Base-by-base conservation (phyloP, 2,329 filamentous ascomycete genomes). In the Fusarium protoensiforme region DNA sequence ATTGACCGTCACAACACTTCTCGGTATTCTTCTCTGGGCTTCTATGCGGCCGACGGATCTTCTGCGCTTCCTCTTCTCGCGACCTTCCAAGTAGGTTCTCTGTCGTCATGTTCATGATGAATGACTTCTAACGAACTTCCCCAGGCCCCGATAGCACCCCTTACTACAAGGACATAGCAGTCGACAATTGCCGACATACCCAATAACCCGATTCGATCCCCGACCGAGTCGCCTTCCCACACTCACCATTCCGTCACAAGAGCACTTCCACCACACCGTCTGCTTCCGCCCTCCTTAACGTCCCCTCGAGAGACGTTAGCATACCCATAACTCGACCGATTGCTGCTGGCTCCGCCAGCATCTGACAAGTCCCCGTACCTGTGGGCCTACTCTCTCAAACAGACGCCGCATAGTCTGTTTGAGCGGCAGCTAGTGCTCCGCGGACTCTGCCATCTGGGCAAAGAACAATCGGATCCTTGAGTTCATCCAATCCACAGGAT, bases 361-460 rank as follows among this genome's bases (percentile, higher is more conserved):
- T 89, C 87, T 84, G 84, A 80, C 78, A 79, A 84, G 84, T 83
- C 87, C 86, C 89, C 87, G 75, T 84, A 89, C 88, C 89, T 91
- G 93, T 96, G 94, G 94, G 94, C 94, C 94, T 96, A 95, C 94
- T 96, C 93, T 95, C 94, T 95, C 94, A 93, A 91, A 90, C 94
- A 93, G 89, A 93, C 93, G 89, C 92, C 91, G 91, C 93, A 94
- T 92, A 90, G 93, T 95, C 95, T 94, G 94, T 96, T 94, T 97
- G 94, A 91, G 94, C 89, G 91, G 93, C 92, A 97, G 95, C 94
- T 93, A 95, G 94, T 94, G 95, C 94, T 96, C 93, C 93, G 93
- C 92, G 89, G 89, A 90, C 88, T 87, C 84, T 84, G 81, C 82
- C 79, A 79, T 73, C 69, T 72, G 78, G 79, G 79, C 80, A 82